Conservation (phyloP, 345 rosid genomes). For the Populus euphratica region DNA sequence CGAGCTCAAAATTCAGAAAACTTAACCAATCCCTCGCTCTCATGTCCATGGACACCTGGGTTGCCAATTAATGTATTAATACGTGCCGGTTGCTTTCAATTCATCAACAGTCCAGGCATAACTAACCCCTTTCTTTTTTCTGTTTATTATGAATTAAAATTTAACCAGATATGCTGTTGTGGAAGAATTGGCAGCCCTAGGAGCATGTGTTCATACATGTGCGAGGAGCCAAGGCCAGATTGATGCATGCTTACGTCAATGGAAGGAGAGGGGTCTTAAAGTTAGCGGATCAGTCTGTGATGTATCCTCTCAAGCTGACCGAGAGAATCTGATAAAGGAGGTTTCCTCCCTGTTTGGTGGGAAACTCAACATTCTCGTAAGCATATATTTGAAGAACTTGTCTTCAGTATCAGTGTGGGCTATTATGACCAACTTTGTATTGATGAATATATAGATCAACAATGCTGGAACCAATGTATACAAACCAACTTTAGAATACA, state of each 20-base stretch:
- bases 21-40: no score
- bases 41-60: no score
- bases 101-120: no score
- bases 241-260: not conserved
- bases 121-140: not conserved
- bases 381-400: not conserved
- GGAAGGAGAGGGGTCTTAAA: constrained; percentile 2
- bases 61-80: no score
- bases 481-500: not conserved
- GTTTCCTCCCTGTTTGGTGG: constrained; percentile 2
- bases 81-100: no score
- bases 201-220: not conserved
- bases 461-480: not conserved
- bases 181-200: not conserved
- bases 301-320: constrained; percentile 1
- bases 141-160: not conserved
- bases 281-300: not conserved
- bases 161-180: not conserved
- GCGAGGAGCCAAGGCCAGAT: not conserved
- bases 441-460: not conserved
- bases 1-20: no score
- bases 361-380: constrained; percentile 1
- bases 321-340: not conserved
- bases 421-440: not conserved
- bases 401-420: not conserved